A percentile compares a stretch with the other conserved stretches of the same genome.
phyloP scores from a whole-genome alignment of 768 basidiomycete genomes.

The Lactarius psammicola region DNA sequence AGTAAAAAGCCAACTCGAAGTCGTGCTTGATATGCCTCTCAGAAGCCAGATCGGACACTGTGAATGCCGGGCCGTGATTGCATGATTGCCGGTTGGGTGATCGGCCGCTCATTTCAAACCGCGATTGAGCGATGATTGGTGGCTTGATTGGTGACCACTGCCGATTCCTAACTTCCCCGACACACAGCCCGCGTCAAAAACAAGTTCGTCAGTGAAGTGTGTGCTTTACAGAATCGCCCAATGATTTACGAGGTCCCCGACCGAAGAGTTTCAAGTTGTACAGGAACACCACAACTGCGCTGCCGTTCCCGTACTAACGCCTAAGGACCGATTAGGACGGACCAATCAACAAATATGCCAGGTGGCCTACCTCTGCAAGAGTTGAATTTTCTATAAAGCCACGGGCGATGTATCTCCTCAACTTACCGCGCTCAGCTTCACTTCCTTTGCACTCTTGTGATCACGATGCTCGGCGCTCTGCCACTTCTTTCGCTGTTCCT shows the following conservation, averaged over 20 bases:
- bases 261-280: no score
- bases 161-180: background rate
- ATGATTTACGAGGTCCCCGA: background rate
- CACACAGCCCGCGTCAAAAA: background rate
- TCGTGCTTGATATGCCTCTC: background rate
- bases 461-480: slow-evolving; percentile 1
- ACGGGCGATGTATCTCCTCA: background rate
- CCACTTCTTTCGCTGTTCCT: slow-evolving; percentile 10
- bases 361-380: no score
- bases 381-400: background rate
- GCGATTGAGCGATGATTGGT: no score
- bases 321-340: background rate
- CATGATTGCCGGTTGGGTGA: no score
- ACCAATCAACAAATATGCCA: background rate
- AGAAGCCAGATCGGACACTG: no score
- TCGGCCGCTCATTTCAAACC: no score
- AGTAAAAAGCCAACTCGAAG: background rate
- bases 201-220: background rate
- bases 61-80: background rate
- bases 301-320: background rate
- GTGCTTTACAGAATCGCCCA: background rate
- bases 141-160: background rate
- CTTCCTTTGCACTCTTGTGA: background rate
- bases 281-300: background rate
- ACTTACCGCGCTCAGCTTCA: no score